phyloP scores from a whole-genome alignment of 805 yeast species.

The Candida montana region DNA sequence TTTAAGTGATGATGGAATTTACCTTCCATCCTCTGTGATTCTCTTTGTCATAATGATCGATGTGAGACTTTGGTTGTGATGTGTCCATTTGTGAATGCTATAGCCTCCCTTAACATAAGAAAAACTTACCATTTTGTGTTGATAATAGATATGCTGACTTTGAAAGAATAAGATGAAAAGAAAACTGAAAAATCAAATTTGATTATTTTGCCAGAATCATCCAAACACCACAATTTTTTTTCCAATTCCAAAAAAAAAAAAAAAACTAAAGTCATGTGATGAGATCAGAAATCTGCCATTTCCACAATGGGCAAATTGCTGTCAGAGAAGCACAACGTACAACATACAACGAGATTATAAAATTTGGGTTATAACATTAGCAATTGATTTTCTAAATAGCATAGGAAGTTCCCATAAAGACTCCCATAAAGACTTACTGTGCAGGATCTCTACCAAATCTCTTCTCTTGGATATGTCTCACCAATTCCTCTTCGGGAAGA shows the following conservation, averaged over 20 bases:
- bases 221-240: constrained; percentile 9
- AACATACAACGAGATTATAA: too few relatives aligned
- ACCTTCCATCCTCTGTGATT: too few relatives aligned
- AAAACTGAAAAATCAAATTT: constrained; percentile 21
- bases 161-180: constrained; percentile 8
- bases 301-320: neutral
- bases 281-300: constrained; percentile 1
- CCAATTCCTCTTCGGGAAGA: constrained; percentile 31
- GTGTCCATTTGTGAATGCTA: neutral
- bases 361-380: too few relatives aligned
- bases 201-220: constrained; percentile 2
- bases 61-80: too few relatives aligned
- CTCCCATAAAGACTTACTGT: too few relatives aligned
- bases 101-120: neutral
- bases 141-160: constrained; percentile 6
- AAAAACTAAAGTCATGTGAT: neutral
- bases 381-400: neutral
- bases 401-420: too few relatives aligned
- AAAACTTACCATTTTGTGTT: constrained; percentile 23
- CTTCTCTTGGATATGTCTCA: constrained; percentile 25
- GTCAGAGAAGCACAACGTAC: neutral
- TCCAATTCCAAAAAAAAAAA: neutral
- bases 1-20: neutral
- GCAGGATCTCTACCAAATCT: constrained; percentile 13
- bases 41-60: too few relatives aligned